Percentiles rank a stretch among this genome's conserved stretches.
phyloP scores from a whole-genome alignment of 345 rosid species.

The thale cress (Arabidopsis thaliana) region TAIR10.1 NC_003071.7:11420501-11421000 shows the following conservation, averaged over 20 bases:
- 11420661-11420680: slow-evolving; percentile 76
- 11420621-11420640: slow-evolving; percentile 87
- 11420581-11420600: slow-evolving; percentile 78
- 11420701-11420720: slow-evolving; percentile 77
- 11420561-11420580: slow-evolving; percentile 96
- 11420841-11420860: slow-evolving; percentile 6
- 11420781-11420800: slow-evolving; percentile 3
- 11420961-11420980: background rate
- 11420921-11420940: slow-evolving; percentile 7
- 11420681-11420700: slow-evolving; percentile 86
- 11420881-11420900: background rate
- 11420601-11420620: slow-evolving; percentile 71
- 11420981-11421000: slow-evolving; percentile 12
- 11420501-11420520: slow-evolving; percentile 67
- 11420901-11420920: slow-evolving; percentile 1
- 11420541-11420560: slow-evolving; percentile 78
- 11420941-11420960: slow-evolving; percentile 10
- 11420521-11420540: slow-evolving; percentile 79
- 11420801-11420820: slow-evolving; percentile 28
- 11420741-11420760: slow-evolving; percentile 74
- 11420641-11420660: slow-evolving; percentile 76
- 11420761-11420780: slow-evolving; percentile 78
- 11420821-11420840: slow-evolving; percentile 12
- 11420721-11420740: slow-evolving; percentile 74
- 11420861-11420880: background rate